Base-by-base conservation (phyloP, 345 rosid genomes). In the Bretschneidera sinensis region DNA sequence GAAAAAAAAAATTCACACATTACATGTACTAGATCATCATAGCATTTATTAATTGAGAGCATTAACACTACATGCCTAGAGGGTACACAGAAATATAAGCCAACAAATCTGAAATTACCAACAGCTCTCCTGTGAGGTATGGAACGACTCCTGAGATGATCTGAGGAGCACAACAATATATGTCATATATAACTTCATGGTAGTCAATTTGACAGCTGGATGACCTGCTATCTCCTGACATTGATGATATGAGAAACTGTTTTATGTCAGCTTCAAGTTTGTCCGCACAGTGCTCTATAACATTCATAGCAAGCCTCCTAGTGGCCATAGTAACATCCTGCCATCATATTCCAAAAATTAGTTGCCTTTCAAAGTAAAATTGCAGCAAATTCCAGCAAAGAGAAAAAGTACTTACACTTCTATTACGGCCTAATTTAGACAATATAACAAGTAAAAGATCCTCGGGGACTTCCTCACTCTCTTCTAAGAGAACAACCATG, bases 211-310 rank as follows among this genome's bases (percentile, higher is more conserved):
- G 77, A 76, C 71, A 60, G 71, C 80, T 73, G 25, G 51, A 65
- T 53, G 64, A 79, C 60, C 76, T 63, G 76, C 77, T 77, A 70
- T 94, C 99, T 63, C 87, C 95, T 24, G 99, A 94, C 73, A 88
- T 80, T 66, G 84, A 86, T 60, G 99, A 86, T 65, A 94, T 74
- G 43, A 94, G 92, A 72, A 88, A 77, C 80, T 86, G 89, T 61
- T 86, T 94, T 72, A 94, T 85, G 59, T 79, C 87, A 70, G 86
- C 78, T 86, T 90, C 97, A 78, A 94, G 85, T 78, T 90, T 84
- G 45, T 72, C 90, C 6, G 87, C 87, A 81, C 95, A 86, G 31
- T 80, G 76, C 86, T 86, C 81, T 75, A 90, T 82, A 69, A 90
- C 92, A 74, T 83, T 78, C 95, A 88, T 86, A 49, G 96, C 92